Conservation (phyloP, 345 rosid species). For the Lepidium sativum region DNA sequence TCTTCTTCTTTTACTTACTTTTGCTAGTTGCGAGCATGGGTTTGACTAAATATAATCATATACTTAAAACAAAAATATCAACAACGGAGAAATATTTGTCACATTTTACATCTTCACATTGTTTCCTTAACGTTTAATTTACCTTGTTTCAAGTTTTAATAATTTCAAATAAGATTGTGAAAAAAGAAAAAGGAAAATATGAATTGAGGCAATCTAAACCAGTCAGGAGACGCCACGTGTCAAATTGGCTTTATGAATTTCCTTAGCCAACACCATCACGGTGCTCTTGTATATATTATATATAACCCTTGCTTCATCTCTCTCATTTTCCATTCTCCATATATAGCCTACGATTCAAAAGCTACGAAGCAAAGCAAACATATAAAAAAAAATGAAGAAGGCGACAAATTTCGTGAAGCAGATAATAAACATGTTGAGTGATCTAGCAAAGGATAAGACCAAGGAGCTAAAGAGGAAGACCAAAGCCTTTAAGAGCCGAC, state of each 20-base stretch:
- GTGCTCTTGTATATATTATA: slow-evolving; percentile 10
- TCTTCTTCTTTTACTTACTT: not conserved
- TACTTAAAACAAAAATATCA: not conserved
- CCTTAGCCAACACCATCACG: slow-evolving; percentile 21
- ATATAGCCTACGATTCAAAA: not conserved
- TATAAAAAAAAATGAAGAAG: slow-evolving; percentile 30
- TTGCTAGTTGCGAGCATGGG: not conserved
- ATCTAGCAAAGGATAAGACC: slow-evolving; percentile 35
- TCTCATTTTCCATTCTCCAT: slow-evolving; percentile 17
- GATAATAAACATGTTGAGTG: slow-evolving; percentile 26
- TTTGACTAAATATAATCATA: not conserved
- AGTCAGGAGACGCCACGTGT: slow-evolving; percentile 2
- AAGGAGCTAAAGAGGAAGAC: slow-evolving; percentile 53
- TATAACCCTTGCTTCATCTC: slow-evolving; percentile 3
- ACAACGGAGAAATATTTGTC: not conserved
- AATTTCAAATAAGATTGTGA: not conserved
- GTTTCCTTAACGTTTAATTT: slow-evolving; percentile 18
- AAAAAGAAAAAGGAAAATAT: not conserved
- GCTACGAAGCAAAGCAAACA: slow-evolving; percentile 8
- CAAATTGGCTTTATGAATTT: not conserved
- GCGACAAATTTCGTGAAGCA: slow-evolving; percentile 39
- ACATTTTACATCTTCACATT: slow-evolving; percentile 1
- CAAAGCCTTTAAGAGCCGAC: slow-evolving; percentile 48
- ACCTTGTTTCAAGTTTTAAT: not conserved
- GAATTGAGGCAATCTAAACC: slow-evolving; percentile 3